Base-by-base conservation (phyloP, 768 basidiomycete genomes). In the Aureoboletus auriporus region DNA sequence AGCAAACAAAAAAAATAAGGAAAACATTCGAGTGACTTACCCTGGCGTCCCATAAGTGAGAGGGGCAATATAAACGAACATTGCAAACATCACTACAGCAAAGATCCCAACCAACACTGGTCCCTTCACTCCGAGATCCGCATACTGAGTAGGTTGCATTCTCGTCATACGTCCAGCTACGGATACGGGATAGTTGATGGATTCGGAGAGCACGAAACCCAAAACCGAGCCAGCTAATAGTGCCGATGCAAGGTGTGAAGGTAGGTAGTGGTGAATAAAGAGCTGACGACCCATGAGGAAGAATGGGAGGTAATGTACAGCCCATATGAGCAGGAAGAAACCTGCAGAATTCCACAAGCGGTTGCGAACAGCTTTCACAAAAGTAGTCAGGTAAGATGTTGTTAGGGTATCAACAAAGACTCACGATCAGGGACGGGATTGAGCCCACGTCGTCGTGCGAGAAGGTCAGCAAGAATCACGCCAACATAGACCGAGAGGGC, bases 251-350 rank as follows among this genome's bases (percentile, higher is more conserved):
- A 99, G 77, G 64, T 99, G 96, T 1, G 95, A 95, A 12, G 95
- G 95, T 4, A 99, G 84, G 67, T 99, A 99, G 67, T 96, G 94
- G 66, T 99, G 96, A 23, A 99, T 74, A 78, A 99, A 99, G 37
- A 94, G 77, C 62, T 99, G 96, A 34, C 96, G 89, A 62, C 79
- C 86, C 92, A 99, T 95, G 26, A 97, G 76, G 84, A 91, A 99
- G 79, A 98, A 99, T 6, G 96, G 96, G 62, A 87, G 72, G 71
- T 96, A 99, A 67, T 99, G 96, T 47, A 89, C 90, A 11, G 79
- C 86, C 96, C 96, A 99, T 23, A 95, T 80, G 28, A 93, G 72
- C 46, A 93, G 70, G 82, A 99, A 98, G 77, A 97, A 96, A 17
- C 95, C 93, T 23, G 89, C 82, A 39, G 93, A 93, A 64, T 98